Conservation (phyloP, 208 protist species). For the Balamuthia mandrillaris region DNA sequence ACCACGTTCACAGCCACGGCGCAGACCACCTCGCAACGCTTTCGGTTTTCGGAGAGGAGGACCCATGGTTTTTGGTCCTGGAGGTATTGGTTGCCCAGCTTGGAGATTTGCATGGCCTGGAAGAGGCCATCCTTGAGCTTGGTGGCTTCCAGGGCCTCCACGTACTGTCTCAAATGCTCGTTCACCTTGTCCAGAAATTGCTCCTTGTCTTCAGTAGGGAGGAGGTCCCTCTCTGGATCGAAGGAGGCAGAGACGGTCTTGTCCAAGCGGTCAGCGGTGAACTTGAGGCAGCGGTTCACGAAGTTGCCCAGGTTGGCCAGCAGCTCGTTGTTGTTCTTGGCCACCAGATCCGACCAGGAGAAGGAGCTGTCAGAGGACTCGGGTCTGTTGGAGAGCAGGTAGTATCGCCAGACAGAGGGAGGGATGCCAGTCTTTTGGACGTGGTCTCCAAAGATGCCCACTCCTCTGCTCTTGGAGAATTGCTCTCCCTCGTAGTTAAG, state of each 20-base stretch:
- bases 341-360: slow-evolving; percentile 68
- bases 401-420: slow-evolving; percentile 74
- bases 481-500: slow-evolving; percentile 80
- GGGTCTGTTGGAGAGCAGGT: slow-evolving; percentile 74
- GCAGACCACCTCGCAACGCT: background rate
- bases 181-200: slow-evolving; percentile 54
- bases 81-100: slow-evolving; percentile 72
- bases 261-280: slow-evolving; percentile 44
- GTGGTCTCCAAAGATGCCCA: slow-evolving; percentile 79
- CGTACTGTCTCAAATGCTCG: slow-evolving; percentile 51
- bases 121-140: slow-evolving; percentile 67
- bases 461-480: slow-evolving; percentile 71
- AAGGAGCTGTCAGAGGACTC: slow-evolving; percentile 69
- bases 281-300: slow-evolving; percentile 69
- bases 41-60: slow-evolving; percentile 19
- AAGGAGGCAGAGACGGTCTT: slow-evolving; percentile 2
- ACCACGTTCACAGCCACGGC: background rate
- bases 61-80: slow-evolving; percentile 72
- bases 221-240: background rate
- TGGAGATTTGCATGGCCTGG: slow-evolving; percentile 60
- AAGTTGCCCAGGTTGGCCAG: slow-evolving; percentile 79
- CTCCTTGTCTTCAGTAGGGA: background rate
- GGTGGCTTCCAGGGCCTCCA: slow-evolving; percentile 53
- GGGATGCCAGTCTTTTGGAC: slow-evolving; percentile 69
- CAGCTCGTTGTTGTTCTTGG: slow-evolving; percentile 71